Percentiles rank a stretch among this genome's conserved stretches.
Evolutionary conservation across 2,329 filamentous ascomycete genomes (phyloP).

Genomic region (Ophiocordyceps robertsii): DNA sequence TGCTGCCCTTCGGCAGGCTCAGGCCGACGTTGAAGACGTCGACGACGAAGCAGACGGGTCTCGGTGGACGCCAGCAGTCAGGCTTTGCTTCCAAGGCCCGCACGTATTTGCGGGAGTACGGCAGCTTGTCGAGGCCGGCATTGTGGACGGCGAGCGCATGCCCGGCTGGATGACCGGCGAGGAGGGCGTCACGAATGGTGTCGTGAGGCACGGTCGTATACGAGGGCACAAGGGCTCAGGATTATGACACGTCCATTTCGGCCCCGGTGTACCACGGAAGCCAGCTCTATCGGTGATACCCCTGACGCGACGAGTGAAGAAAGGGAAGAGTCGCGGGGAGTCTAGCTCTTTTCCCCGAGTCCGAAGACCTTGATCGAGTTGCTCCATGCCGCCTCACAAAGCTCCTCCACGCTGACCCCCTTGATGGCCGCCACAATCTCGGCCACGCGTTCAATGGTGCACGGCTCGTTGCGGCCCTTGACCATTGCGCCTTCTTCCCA

Average conservation of each 20-base stretch:
- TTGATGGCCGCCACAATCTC: slow-evolving; percentile 80
- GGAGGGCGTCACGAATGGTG: slow-evolving; percentile 62
- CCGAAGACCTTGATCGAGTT: slow-evolving; percentile 75
- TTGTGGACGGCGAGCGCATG: slow-evolving; percentile 65
- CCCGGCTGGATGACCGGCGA: slow-evolving; percentile 88
- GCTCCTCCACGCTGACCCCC: slow-evolving; percentile 62
- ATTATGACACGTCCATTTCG: slow-evolving; percentile 18
- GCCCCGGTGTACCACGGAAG: not conserved
- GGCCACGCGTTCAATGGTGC: slow-evolving; percentile 75
- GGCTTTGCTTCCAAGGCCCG: slow-evolving; percentile 56
- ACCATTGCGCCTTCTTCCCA: slow-evolving; percentile 81
- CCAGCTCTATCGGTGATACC: not conserved
- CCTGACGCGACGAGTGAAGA: not conserved
- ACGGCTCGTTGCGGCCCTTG: slow-evolving; percentile 90
- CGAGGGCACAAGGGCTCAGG: slow-evolving; percentile 43
- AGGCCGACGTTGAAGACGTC: slow-evolving; percentile 8
- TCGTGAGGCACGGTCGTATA: slow-evolving; percentile 54
- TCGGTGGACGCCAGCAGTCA: slow-evolving; percentile 26
- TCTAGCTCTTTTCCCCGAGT: slow-evolving; percentile 30
- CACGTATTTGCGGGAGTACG: slow-evolving; percentile 75
- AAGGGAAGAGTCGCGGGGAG: not conserved
- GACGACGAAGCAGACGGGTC: slow-evolving; percentile 12
- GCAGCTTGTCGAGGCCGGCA: slow-evolving; percentile 61
- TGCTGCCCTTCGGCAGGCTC: slow-evolving; percentile 16
- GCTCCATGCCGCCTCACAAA: slow-evolving; percentile 74